These are phyloP conservation scores for Phytophthora pinifolia DNA, from an alignment of 352 stramenopile genomes.

Conservation along the genomic window DNA sequence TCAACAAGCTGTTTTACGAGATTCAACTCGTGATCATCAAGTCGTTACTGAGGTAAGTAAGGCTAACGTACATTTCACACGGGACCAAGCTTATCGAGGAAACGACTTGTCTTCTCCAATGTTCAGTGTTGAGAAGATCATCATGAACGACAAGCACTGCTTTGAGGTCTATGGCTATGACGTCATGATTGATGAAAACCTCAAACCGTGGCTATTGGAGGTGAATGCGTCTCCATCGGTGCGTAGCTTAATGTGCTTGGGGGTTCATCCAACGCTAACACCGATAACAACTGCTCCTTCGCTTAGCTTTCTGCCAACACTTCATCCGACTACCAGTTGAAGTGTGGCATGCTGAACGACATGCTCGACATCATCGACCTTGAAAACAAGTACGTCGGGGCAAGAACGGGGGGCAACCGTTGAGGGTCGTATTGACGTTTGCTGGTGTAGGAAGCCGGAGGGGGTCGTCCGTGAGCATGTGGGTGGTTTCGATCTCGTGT, in stretches of 20 bases:
- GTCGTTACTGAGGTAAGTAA: constrained; percentile 61
- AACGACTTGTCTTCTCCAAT: background rate
- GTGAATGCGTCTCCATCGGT: constrained; percentile 94
- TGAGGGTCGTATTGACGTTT: constrained; percentile 1
- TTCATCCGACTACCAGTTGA: constrained; percentile 91
- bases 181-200: constrained; percentile 91
- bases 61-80: background rate
- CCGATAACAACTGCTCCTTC: background rate
- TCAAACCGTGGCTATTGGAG: constrained; percentile 92
- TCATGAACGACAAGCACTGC: constrained; percentile 96
- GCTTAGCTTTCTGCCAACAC: constrained; percentile 89
- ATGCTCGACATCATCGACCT: constrained; percentile 95
- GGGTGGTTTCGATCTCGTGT: constrained; percentile 82
- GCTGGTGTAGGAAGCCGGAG: constrained; percentile 25
- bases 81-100: background rate
- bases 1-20: constrained; percentile 89
- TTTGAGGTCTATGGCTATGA: constrained; percentile 96
- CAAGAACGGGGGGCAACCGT: background rate
- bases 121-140: constrained; percentile 88
- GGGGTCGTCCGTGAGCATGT: constrained; percentile 49
- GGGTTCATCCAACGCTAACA: background rate
- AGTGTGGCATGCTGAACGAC: constrained; percentile 93
- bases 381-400: constrained; percentile 69
- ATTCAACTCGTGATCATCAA: constrained; percentile 91
- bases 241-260: constrained; percentile 8